Evolutionary conservation across 768 basidiomycete species (phyloP), one percentile per base, ranked within the genome.

Genomic region (Suillus plorans): DNA sequence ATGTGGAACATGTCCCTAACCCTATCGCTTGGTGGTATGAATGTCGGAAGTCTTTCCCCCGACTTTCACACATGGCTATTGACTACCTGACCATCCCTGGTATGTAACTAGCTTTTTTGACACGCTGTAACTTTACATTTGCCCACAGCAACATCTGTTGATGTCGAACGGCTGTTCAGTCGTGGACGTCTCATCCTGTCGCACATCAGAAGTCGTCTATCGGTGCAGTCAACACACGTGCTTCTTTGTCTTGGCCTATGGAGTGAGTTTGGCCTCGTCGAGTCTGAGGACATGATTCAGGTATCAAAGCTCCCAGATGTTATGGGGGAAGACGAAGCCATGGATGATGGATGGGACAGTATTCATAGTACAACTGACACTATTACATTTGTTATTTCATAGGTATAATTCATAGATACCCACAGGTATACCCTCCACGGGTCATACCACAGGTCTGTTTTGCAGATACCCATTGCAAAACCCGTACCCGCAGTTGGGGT

Each of bases 11-110:
- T 44, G 69, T 72, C 20, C 56, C 34, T 3, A 68, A 79, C 56
- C 49, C 68, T 1, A 62, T 79, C 53, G 10, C 25, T n/a, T 80
- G 77, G 78, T 80, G 79, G 79, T 13, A 25, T 7, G 64, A 73
- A 5, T 55, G 63, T 10, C 63, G 63, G n/a, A 10, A 60, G 5
- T 37, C 10, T 10, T 37, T 37, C 37, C 37, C 37, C 37, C 37
- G 10, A 2, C 37, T 37, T 10, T 37, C 37, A 37, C 2, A 2
- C 37, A 37, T 37, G 10, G 37, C 37, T 10, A 37, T 37, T 37
- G 37, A 37, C 10, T 37, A 41, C 14, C 41, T 16, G 5, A 41
- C 41, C 6, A 41, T 41, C 14, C 41, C 41, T 41, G 41, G 41
- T 41, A 41, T 41, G 41, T 41, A 16, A 5, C 12, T 41, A 5